Conservation (phyloP, 2,329 filamentous ascomycete species). For the Zymoseptoria crescenta region DNA sequence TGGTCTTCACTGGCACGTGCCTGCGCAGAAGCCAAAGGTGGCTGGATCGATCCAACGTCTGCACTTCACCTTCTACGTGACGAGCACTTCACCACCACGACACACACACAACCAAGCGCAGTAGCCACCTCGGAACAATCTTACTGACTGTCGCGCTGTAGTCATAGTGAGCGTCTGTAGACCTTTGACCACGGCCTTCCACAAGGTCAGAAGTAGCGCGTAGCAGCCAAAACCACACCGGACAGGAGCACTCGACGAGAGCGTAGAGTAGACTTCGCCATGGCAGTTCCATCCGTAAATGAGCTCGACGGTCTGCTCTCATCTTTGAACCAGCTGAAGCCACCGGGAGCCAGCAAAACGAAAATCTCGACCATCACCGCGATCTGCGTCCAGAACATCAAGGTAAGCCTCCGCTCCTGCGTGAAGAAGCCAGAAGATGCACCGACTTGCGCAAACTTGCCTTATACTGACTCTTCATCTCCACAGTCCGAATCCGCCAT, state of each 20-base stretch:
- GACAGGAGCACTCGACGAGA: conserved; percentile 2
- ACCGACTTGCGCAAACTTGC: neutral
- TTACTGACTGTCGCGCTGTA: conserved; percentile 17
- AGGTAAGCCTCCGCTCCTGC: conserved; percentile 51
- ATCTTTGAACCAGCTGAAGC: conserved; percentile 84
- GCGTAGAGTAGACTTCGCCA: conserved; percentile 24
- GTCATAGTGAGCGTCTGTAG: conserved; percentile 18
- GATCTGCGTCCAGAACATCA: conserved; percentile 80
- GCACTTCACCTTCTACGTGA: neutral
- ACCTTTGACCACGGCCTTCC: conserved; percentile 6
- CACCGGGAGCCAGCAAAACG: conserved; percentile 86
- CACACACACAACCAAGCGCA: conserved; percentile 1
- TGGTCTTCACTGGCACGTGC: neutral
- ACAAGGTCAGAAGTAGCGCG: conserved; percentile 13
- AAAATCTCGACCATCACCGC: conserved; percentile 82
- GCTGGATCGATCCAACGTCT: neutral
- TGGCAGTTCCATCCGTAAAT: conserved; percentile 62
- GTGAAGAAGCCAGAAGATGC: too few relatives aligned
- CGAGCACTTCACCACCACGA: neutral
- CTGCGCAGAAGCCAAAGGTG: neutral
- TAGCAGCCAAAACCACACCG: conserved; percentile 7
- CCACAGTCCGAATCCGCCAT: conserved; percentile 86
- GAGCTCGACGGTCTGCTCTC: conserved; percentile 86
- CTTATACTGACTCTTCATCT: conserved; percentile 8
- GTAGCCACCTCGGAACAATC: conserved; percentile 12